phyloP scores from a whole-genome alignment of 352 stramenopile species.

The Globisporangium orthogonon region DNA sequence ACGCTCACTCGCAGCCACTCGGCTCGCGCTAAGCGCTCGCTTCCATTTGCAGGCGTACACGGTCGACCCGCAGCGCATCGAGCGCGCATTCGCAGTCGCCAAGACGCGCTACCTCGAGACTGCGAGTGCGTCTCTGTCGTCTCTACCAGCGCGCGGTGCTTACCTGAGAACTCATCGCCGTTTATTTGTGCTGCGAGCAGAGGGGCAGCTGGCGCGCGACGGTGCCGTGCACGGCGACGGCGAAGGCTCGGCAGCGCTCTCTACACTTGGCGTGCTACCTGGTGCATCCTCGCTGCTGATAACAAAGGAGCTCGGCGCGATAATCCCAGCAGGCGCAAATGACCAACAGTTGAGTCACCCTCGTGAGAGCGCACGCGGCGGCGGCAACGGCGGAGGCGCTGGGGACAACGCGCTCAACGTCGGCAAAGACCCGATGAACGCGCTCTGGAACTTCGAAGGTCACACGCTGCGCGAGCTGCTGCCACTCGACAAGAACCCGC shows the following conservation, averaged over 20 bases:
- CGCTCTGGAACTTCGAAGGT: slow-evolving; percentile 59
- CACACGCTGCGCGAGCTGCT: slow-evolving; percentile 44
- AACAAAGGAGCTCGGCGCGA: neutral
- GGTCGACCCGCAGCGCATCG: slow-evolving; percentile 41
- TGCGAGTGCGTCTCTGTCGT: slow-evolving; percentile 6
- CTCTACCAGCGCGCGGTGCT: neutral
- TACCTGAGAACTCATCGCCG: neutral
- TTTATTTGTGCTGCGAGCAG: neutral
- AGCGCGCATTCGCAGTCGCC: slow-evolving; percentile 34
- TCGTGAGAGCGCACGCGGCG: neutral
- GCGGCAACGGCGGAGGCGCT: neutral
- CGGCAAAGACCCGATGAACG: slow-evolving; percentile 46
- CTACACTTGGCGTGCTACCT: slow-evolving; percentile 5
- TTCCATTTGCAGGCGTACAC: slow-evolving; percentile 32
- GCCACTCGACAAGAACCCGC: slow-evolving; percentile 30
- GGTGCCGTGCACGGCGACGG: neutral
- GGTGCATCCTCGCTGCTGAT: neutral
- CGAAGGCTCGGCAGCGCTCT: slow-evolving; percentile 10
- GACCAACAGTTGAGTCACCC: neutral
- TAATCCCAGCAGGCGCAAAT: neutral
- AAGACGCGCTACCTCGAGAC: slow-evolving; percentile 35
- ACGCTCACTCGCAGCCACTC: no score
- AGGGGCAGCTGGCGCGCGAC: slow-evolving; percentile 1
- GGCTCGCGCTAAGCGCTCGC: no score
- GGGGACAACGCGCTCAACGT: slow-evolving; percentile 12